Percentiles rank a stretch among this genome's conserved stretches.
These are phyloP conservation scores for Thecaphora frezii DNA, from an alignment of 1,284 basidiomycete genomes.

Conservation along the genomic window DNA sequence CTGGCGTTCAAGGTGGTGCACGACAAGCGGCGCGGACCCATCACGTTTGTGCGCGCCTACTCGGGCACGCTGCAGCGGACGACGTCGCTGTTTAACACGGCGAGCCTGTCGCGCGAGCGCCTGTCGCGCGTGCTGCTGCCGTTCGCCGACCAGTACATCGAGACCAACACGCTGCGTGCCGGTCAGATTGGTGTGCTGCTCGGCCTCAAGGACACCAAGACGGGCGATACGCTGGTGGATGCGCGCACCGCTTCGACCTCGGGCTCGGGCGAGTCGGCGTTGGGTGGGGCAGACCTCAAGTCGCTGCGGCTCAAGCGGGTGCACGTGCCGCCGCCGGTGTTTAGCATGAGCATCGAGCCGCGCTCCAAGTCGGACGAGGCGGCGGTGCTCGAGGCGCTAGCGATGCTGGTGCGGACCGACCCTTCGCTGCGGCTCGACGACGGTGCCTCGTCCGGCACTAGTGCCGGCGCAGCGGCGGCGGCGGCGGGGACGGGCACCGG, in stretches of 20 bases:
- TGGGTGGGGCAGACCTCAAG: constrained; percentile 4
- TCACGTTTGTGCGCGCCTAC: constrained; percentile 86
- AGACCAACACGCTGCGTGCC: constrained; percentile 65
- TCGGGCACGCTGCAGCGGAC: constrained; percentile 70
- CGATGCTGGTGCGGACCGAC: constrained; percentile 77
- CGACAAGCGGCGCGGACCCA: constrained; percentile 81
- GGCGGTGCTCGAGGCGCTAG: constrained; percentile 74
- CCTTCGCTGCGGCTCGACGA: constrained; percentile 71
- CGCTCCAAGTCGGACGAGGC: constrained; percentile 65
- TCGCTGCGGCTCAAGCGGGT: constrained; percentile 68
- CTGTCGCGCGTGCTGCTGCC: constrained; percentile 71
- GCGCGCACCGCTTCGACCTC: constrained; percentile 7
- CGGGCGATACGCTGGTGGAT: constrained; percentile 75
- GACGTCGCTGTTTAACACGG: constrained; percentile 72
- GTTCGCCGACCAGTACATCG: constrained; percentile 41
- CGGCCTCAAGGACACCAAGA: constrained; percentile 78
- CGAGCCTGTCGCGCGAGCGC: constrained; percentile 71
- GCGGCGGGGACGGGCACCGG: constrained; percentile 64
- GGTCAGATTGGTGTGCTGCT: constrained; percentile 83
- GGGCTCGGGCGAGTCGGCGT: neutral
- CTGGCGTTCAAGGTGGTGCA: constrained; percentile 87
- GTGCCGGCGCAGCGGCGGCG: constrained; percentile 68
- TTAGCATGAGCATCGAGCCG: constrained; percentile 60
- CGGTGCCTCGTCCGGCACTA: constrained; percentile 11
- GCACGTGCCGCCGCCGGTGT: constrained; percentile 77